A percentile compares a stretch with the other conserved stretches of the same genome.
Evolutionary conservation across 495 filamentous ascomycete genomes (phyloP).

Genomic region (Collariella sp.): DNA sequence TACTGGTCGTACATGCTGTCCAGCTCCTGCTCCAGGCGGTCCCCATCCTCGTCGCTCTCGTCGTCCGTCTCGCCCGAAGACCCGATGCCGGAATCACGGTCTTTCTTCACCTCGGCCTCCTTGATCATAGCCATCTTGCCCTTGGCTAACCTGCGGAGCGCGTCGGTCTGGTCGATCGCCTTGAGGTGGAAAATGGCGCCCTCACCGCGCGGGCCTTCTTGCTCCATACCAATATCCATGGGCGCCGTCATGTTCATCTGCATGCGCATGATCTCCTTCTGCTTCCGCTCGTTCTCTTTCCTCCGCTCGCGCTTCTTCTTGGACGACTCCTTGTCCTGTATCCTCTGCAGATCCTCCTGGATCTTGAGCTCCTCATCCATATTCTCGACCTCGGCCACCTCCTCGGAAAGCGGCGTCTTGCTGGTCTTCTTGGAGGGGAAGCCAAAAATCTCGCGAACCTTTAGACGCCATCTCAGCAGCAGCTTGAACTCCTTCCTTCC

Average conservation of each 20-base stretch:
- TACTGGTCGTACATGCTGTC: constrained; percentile 82
- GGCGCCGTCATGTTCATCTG: constrained; percentile 95
- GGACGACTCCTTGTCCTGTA: constrained; percentile 66
- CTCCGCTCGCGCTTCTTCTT: constrained; percentile 72
- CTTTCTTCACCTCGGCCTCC: constrained; percentile 46
- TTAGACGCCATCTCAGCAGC: constrained; percentile 86
- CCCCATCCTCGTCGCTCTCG: constrained; percentile 68
- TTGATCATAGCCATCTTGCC: constrained; percentile 63
- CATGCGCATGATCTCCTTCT: constrained; percentile 83
- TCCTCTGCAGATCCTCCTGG: constrained; percentile 72
- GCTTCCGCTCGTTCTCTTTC: constrained; percentile 81
- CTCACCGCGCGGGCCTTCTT: constrained; percentile 64
- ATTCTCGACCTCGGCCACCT: constrained; percentile 68
- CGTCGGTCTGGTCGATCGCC: constrained; percentile 63
- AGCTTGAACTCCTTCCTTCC: constrained; percentile 92
- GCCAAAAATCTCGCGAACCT: constrained; percentile 84
- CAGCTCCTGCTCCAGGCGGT: constrained; percentile 72
- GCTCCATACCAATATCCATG: constrained; percentile 92
- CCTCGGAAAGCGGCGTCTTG: constrained; percentile 44
- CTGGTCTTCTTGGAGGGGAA: constrained; percentile 66
- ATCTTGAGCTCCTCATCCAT: constrained; percentile 94
- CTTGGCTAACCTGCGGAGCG: constrained; percentile 59
- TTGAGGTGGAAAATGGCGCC: constrained; percentile 80
- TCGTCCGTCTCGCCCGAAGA: constrained; percentile 47
- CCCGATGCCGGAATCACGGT: constrained; percentile 52